These are phyloP conservation scores for Nakazawaea peltata DNA, from an alignment of 805 yeast genomes.

Conservation along the genomic window DNA sequence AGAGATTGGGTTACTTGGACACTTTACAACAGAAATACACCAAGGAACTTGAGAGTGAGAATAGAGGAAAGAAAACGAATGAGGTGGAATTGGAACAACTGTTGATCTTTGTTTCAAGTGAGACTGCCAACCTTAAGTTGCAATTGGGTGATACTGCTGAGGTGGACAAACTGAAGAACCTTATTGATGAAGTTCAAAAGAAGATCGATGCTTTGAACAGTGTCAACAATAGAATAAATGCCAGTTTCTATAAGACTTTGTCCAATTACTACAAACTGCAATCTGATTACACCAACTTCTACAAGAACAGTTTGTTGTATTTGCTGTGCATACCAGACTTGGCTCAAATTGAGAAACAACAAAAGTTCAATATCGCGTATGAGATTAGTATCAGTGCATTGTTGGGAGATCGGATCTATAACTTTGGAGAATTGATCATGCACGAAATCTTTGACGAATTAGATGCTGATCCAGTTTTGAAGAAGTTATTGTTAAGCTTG, in stretches of 20 bases:
- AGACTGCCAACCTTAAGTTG: conserved; percentile 67
- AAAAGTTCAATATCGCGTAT: conserved; percentile 36
- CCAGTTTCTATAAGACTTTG: conserved; percentile 75
- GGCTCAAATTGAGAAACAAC: conserved; percentile 16
- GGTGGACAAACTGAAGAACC: conserved; percentile 52
- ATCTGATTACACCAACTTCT: conserved; percentile 74
- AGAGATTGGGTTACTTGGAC: conserved; percentile 42
- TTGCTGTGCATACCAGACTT: conserved; percentile 53
- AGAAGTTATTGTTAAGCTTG: conserved; percentile 58
- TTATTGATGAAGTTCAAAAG: conserved; percentile 53
- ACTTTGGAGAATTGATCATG: conserved; percentile 89
- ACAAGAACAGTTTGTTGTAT: conserved; percentile 73
- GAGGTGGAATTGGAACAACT: conserved; percentile 38
- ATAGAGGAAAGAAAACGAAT: conserved; percentile 23
- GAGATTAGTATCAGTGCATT: conserved; percentile 83
- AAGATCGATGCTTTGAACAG: conserved; percentile 51
- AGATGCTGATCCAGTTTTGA: conserved; percentile 58
- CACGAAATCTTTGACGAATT: conserved; percentile 68
- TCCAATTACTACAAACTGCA: conserved; percentile 69
- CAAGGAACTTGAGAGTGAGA: conserved; percentile 24
- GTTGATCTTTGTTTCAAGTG: conserved; percentile 50
- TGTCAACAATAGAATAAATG: conserved; percentile 58
- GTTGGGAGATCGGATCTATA: conserved; percentile 86
- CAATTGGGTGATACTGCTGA: conserved; percentile 8
- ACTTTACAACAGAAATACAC: conserved; percentile 34